A percentile compares a stretch with the other conserved stretches of the same genome.
Conservation (phyloP, 306 rosid species). For the Vigna hirtella region DNA sequence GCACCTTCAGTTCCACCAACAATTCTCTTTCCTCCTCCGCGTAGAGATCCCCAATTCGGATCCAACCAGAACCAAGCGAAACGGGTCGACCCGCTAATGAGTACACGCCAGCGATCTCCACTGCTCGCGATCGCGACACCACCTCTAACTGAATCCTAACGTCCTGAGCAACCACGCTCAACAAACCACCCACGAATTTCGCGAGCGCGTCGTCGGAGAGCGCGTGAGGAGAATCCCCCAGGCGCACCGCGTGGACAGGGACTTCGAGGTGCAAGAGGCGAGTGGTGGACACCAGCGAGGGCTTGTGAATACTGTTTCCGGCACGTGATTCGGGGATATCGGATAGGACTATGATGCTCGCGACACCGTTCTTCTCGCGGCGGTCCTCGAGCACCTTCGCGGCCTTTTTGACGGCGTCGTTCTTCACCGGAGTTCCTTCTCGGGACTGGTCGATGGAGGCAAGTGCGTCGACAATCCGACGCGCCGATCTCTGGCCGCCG, state of each 20-base stretch:
- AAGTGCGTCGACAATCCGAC: slow-evolving; percentile 56
- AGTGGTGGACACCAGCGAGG: slow-evolving; percentile 56
- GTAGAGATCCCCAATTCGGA: slow-evolving; percentile 63
- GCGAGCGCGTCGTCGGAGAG: slow-evolving; percentile 57
- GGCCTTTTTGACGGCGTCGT: slow-evolving; percentile 88
- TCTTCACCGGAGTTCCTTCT: slow-evolving; percentile 54
- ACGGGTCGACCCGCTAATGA: slow-evolving; percentile 64
- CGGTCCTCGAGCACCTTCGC: slow-evolving; percentile 91
- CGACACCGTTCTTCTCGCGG: slow-evolving; percentile 74
- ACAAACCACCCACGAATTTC: slow-evolving; percentile 54
- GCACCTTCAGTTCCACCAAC: slow-evolving; percentile 73
- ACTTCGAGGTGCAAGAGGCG: slow-evolving; percentile 59
- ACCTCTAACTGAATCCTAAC: slow-evolving; percentile 69
- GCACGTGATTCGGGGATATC: slow-evolving; percentile 50
- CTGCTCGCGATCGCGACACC: slow-evolving; percentile 59
- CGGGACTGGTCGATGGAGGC: slow-evolving; percentile 57
- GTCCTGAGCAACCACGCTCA: slow-evolving; percentile 73
- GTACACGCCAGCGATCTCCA: slow-evolving; percentile 75
- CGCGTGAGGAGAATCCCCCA: slow-evolving; percentile 46
- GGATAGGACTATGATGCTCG: slow-evolving; percentile 68
- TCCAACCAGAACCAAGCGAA: slow-evolving; percentile 50
- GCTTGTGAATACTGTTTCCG: slow-evolving; percentile 6
- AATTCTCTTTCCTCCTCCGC: slow-evolving; percentile 80
- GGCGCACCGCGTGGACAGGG: slow-evolving; percentile 70
- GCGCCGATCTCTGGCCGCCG: slow-evolving; percentile 74